phyloP scores from a whole-genome alignment of 768 basidiomycete species.

The Auricularia sp. region DNA sequence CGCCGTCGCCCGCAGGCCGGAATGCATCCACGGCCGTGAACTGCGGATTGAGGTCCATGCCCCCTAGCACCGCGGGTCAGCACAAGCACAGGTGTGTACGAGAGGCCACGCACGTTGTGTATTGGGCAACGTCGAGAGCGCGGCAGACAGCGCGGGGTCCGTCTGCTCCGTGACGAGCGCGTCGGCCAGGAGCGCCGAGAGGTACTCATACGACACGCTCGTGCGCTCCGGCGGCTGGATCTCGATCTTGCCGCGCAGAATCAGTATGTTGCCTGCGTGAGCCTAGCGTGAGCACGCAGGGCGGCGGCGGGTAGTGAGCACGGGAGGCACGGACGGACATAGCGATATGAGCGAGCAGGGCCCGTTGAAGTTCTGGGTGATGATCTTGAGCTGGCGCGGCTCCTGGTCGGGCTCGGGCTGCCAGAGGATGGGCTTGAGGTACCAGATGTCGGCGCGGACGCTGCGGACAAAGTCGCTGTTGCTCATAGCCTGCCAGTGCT shows the following conservation, averaged over 20 bases:
- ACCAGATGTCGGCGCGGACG: slow-evolving; percentile 53
- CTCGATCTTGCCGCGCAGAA: slow-evolving; percentile 71
- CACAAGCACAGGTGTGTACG: neutral
- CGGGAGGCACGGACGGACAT: slow-evolving; percentile 37
- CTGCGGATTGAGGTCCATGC: slow-evolving; percentile 80
- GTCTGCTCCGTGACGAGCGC: slow-evolving; percentile 61
- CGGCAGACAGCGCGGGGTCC: slow-evolving; percentile 39
- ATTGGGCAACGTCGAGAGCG: slow-evolving; percentile 63
- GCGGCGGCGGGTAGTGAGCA: slow-evolving; percentile 4
- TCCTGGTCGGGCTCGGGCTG: slow-evolving; percentile 12
- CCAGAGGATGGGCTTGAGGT: slow-evolving; percentile 59
- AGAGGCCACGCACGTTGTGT: slow-evolving; percentile 52
- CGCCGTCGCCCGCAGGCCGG: slow-evolving; percentile 50
- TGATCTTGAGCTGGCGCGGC: slow-evolving; percentile 40
- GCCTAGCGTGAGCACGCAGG: neutral
- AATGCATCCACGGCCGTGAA: slow-evolving; percentile 67
- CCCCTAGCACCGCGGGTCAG: slow-evolving; percentile 35
- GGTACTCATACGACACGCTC: slow-evolving; percentile 73
- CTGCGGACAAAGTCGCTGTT: neutral
- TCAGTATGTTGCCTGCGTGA: slow-evolving; percentile 71
- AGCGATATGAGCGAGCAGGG: slow-evolving; percentile 90
- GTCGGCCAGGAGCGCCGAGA: slow-evolving; percentile 75
- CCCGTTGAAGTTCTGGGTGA: slow-evolving; percentile 82
- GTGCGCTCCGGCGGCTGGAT: slow-evolving; percentile 56
- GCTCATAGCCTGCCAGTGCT: neutral